These are phyloP conservation scores for Gossypium stocksii DNA, from an alignment of 345 rosid genomes.

Conservation along the genomic window DNA sequence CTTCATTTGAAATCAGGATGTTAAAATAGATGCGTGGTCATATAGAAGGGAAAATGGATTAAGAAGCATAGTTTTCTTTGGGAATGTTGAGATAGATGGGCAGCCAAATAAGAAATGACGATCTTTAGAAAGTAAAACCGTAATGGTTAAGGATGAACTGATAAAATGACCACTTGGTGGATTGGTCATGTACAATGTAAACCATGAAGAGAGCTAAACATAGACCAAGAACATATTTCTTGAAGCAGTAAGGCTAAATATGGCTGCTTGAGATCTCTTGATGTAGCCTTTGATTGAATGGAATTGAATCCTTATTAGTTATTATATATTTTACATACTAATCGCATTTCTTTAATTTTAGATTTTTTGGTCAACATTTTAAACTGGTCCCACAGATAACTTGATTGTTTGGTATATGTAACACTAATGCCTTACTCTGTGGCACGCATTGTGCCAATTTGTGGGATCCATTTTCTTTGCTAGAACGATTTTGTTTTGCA, in stretches of 20 bases:
- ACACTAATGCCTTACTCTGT: not conserved
- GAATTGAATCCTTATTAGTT: not conserved
- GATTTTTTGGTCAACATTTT: not conserved
- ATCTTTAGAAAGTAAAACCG: not conserved
- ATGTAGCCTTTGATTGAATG: constrained; percentile 4
- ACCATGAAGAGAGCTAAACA: not conserved
- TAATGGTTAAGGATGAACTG: not conserved
- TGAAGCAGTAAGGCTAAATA: not conserved
- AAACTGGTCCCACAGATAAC: not conserved
- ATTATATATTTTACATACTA: not conserved
- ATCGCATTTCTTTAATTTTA: not conserved
- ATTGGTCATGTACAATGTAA: not conserved
- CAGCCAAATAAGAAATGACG: not conserved
- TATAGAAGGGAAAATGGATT: not conserved
- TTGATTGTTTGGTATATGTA: not conserved
- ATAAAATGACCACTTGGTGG: not conserved
- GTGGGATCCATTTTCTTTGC: constrained; percentile 14
- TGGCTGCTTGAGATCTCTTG: not conserved
- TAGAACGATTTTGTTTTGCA: constrained; percentile 8
- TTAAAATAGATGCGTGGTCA: not conserved
- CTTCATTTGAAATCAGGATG: not conserved
- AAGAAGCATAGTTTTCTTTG: not conserved
- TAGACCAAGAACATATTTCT: not conserved
- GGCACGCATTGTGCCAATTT: not conserved
- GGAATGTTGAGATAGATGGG: not conserved